Base-by-base conservation (phyloP, 1,284 basidiomycete species). In the Polyporus tsugae region DNA sequence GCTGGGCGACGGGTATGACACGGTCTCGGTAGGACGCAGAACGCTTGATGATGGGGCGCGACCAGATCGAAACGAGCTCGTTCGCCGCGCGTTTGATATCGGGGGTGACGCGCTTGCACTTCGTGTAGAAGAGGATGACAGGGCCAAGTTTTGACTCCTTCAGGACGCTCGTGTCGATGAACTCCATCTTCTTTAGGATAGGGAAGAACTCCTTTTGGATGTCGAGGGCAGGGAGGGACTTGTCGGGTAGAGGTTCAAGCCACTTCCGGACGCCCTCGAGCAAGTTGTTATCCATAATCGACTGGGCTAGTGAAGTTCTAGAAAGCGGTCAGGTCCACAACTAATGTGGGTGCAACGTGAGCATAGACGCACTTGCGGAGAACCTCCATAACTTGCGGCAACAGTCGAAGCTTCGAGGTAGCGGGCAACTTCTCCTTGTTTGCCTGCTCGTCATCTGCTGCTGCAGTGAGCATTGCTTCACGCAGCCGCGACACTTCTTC, bases 161-260 rank as follows among this genome's bases (percentile, higher is more conserved):
- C 74, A 99, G 91, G 17, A 95, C 95, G 61, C 91, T 83, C 22
- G 92, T 92, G 81, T 99, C 97, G 76, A 99, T 96, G 75, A 94
- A 92, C 71, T 93, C 91, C 92, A 99, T 95, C 83, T 92, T 94
- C 69, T 86, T 87, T 29, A 99, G 84, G 63, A 92, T 88, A 53
- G 91, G 87, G 80, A 99, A 97, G 73, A 99, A 91, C 66, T 97
- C 94, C 64, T 91, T 91, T 78, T 99, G 97, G 76, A 99, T 98
- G 79, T 97, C 98, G 64, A 99, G 88, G 2, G 96, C 95, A 0
- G 98, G 97, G 6, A 99, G 87, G 1, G 95, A 97, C 62, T 89
- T 89, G 82, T 98, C 96, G 0, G 93, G 94, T 11, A 99, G 88
- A 1, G 98, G 97, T 76, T 99, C 97, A 4, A 99, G 90, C 96